These are phyloP conservation scores for Rhodocollybia butyracea DNA, from an alignment of 768 basidiomycete genomes.

Conservation along the genomic window DNA sequence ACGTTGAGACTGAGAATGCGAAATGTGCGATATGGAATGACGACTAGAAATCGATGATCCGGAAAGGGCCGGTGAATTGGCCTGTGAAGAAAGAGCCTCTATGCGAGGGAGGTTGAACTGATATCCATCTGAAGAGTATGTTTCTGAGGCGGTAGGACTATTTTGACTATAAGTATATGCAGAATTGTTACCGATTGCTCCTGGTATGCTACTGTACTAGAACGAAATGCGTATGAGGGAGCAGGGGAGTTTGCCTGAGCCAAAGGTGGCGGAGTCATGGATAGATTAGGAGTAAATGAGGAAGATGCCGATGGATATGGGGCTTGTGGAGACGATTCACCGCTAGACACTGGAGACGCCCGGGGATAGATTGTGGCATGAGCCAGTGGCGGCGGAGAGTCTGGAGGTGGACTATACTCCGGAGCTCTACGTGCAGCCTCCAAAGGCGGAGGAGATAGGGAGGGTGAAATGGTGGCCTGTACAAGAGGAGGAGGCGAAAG, in stretches of 20 bases:
- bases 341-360: conserved; percentile 34
- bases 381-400: conserved; percentile 53
- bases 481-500: conserved; percentile 4
- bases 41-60: conserved; percentile 31
- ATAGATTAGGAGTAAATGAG: conserved; percentile 14
- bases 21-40: conserved; percentile 59
- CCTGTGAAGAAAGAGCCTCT: conserved; percentile 10
- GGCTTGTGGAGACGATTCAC: conserved; percentile 43
- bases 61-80: conserved; percentile 16
- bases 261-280: conserved; percentile 21
- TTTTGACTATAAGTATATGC: conserved; percentile 37
- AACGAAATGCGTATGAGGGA: conserved; percentile 33
- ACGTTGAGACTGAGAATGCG: conserved; percentile 51
- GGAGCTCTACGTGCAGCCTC: conserved; percentile 32
- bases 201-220: conserved; percentile 41
- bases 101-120: conserved; percentile 22
- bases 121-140: conserved; percentile 19
- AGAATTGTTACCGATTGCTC: conserved; percentile 32
- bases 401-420: conserved; percentile 39
- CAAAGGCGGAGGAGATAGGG: conserved; percentile 40
- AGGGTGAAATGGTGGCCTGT: conserved; percentile 18
- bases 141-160: conserved; percentile 20
- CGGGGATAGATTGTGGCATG: conserved; percentile 41
- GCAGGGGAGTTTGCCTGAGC: conserved; percentile 11
- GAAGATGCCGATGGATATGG: conserved; percentile 31